Base-by-base conservation (phyloP, 495 filamentous ascomycete species). In the Aspergillus carlsbadensis region DNA sequence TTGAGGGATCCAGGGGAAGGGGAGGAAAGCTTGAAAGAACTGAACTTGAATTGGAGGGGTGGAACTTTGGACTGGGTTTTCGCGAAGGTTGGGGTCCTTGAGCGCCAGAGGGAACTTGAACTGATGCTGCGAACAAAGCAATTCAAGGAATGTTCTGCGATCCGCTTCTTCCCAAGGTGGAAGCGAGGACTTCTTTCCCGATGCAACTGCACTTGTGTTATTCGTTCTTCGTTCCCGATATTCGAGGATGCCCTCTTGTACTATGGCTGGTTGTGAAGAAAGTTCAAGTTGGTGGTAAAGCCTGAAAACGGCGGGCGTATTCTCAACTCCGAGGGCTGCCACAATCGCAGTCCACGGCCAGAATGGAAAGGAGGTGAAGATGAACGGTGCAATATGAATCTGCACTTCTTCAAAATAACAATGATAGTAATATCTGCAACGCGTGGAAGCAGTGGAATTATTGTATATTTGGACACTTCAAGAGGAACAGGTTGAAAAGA, bases 111-210 rank as follows among this genome's bases (percentile, higher is more conserved):
- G 6, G 14, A 15, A 49, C 5, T 35, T n/a, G 6, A 48, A 54
- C 50, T 45, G 55, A 56, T 55, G 57, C 49, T 55, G 22, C 31
- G 54, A 54, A 64, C 55, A 61, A 58, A 64, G 58, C 50, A 60
- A 64, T 64, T 60, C 56, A 56, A 26, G 45, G 53, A 56, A 56
- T 59, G 50, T 52, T 41, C 40, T 45, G 50, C 10, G 35, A 46
- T 10, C 15, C 33, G 22, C 20, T 10, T 43, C 44, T 36, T 40
- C 21, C 8, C 26, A 29, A 8, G 26, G 4, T 4, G 26, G 26
- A 29, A 29, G 8, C 4, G 8, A 8, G 8, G 8, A 29, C 8
- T 4, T 29, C 8, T 8, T 29, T 29, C 26, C 26, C 26, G 26
- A 8, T 29, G 8, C 26, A 29, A 29, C 26, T 29, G 26, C 34